These are phyloP conservation scores for Trichopus zeylanicus DNA, from an alignment of 116 monocot species.

Conservation along the genomic window DNA sequence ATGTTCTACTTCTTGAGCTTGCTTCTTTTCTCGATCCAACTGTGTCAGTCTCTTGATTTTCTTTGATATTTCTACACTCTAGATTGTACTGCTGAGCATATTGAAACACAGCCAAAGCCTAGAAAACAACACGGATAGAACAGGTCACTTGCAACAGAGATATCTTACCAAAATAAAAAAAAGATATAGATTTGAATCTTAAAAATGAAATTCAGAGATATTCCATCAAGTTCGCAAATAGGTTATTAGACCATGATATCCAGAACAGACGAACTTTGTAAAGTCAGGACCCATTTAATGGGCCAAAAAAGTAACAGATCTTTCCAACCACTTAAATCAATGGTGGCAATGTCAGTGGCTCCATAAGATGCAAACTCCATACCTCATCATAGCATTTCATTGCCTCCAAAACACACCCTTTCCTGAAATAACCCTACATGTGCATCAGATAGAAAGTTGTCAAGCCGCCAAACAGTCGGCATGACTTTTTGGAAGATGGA, in stretches of 20 bases:
- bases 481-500: too few species aligned
- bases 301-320: too few species aligned
- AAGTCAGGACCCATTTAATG: neutral
- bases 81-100: slow-evolving; percentile 77
- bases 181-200: too few species aligned
- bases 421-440: slow-evolving; percentile 88
- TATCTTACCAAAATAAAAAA: too few species aligned
- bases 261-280: neutral
- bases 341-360: too few species aligned
- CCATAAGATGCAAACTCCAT: slow-evolving; percentile 11
- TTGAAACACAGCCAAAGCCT: slow-evolving; percentile 76
- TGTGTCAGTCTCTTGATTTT: slow-evolving; percentile 76
- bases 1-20: slow-evolving; percentile 51
- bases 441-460: slow-evolving; percentile 11
- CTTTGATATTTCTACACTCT: slow-evolving; percentile 68
- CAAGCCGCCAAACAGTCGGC: too few species aligned
- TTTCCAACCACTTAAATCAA: too few species aligned
- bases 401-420: slow-evolving; percentile 91
- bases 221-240: too few species aligned
- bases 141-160: too few species aligned
- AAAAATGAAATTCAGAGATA: too few species aligned
- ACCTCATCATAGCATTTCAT: slow-evolving; percentile 93
- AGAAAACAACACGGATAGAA: slow-evolving; percentile 10
- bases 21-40: slow-evolving; percentile 59
- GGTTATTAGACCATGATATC: too few species aligned